These are phyloP conservation scores for Hsuehochloa calcarea DNA, from an alignment of 176 grass and related monocot species.

Conservation along the genomic window DNA sequence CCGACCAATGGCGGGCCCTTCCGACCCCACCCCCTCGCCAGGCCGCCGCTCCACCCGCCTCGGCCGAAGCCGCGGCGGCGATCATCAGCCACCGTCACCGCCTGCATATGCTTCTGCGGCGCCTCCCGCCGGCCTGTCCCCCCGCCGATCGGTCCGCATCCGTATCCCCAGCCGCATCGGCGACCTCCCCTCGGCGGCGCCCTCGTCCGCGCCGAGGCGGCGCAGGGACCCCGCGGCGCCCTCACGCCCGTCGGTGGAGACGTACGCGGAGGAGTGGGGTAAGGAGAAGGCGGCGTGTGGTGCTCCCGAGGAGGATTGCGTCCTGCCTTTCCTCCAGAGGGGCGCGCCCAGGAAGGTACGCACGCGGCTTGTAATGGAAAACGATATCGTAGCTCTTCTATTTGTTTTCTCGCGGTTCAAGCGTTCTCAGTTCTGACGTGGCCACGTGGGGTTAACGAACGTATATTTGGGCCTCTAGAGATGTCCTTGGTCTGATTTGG, in stretches of 20 bases:
- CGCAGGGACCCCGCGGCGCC: neutral
- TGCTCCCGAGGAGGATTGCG: slow-evolving; percentile 35
- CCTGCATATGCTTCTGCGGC: neutral
- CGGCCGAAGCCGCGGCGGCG: neutral
- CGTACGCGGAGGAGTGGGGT: slow-evolving; percentile 32
- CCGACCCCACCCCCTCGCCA: neutral
- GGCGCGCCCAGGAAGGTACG: slow-evolving; percentile 47
- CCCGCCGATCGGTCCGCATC: slow-evolving; percentile 10
- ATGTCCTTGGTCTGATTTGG: neutral
- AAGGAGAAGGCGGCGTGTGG: slow-evolving; percentile 24
- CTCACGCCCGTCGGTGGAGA: neutral
- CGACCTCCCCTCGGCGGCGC: slow-evolving; percentile 22
- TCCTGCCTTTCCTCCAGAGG: slow-evolving; percentile 46
- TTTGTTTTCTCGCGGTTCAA: neutral
- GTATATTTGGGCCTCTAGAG: neutral
- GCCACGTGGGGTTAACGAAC: neutral
- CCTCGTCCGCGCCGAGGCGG: neutral
- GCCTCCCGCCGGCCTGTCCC: neutral
- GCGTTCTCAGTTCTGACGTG: neutral
- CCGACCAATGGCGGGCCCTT: slow-evolving; percentile 7
- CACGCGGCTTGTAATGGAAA: neutral
- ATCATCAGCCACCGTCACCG: neutral
- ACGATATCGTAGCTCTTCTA: neutral
- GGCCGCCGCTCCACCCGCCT: slow-evolving; percentile 9
- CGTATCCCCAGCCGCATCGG: neutral